phyloP scores from a whole-genome alignment of 768 basidiomycete genomes.

The Harrya chromipes region DNA sequence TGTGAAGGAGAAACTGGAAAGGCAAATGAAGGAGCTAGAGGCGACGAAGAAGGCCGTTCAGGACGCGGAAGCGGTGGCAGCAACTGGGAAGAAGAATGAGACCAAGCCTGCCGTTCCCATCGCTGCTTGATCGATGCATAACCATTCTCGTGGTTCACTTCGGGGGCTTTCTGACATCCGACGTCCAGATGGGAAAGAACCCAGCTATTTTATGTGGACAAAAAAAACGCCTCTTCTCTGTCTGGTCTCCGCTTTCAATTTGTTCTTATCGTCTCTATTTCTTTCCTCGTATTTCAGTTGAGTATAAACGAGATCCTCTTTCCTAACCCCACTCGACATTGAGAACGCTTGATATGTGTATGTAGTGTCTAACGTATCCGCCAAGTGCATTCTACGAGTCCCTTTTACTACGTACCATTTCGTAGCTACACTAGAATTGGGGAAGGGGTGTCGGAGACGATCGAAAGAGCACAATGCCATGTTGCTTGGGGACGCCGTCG shows the following conservation, averaged over 20 bases:
- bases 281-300: background rate
- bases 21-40: constrained; percentile 62
- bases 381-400: constrained; percentile 8
- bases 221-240: constrained; percentile 19
- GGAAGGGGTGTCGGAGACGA: background rate
- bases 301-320: constrained; percentile 10
- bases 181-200: constrained; percentile 11
- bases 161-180: background rate
- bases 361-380: constrained; percentile 20
- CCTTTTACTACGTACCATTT: constrained; percentile 10
- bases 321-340: constrained; percentile 7
- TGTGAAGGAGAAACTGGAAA: constrained; percentile 49
- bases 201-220: constrained; percentile 6
- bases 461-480: constrained; percentile 13
- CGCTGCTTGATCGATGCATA: constrained; percentile 23
- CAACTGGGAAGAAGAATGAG: constrained; percentile 60
- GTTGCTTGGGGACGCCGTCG: background rate
- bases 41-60: constrained; percentile 66
- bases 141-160: background rate
- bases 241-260: constrained; percentile 10
- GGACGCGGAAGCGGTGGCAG: constrained; percentile 58
- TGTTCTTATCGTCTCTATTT: constrained; percentile 18
- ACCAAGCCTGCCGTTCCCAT: constrained; percentile 43
- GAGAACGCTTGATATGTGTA: constrained; percentile 16
- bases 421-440: constrained; percentile 15